A percentile compares a stretch with the other conserved stretches of the same genome.
Evolutionary conservation across 176 grass and related monocot species (phyloP).

Genomic region (Miscanthus lutarioriparius): DNA sequence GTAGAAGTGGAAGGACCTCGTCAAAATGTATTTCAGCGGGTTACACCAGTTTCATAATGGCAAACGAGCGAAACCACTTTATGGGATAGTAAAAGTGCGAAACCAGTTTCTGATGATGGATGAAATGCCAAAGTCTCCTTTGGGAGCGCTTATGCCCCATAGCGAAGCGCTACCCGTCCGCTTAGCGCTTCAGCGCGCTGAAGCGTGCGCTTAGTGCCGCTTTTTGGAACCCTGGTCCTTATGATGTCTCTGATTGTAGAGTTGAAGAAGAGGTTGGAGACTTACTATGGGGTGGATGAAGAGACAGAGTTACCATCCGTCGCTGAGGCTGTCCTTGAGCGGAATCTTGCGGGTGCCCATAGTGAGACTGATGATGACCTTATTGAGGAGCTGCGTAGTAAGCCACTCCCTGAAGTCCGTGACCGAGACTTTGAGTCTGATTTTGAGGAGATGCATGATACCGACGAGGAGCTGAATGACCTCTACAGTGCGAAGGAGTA

Average conservation of each 20-base stretch:
- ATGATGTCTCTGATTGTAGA: slow-evolving; percentile 43
- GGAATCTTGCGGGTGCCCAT: slow-evolving; percentile 47
- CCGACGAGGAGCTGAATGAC: slow-evolving; percentile 73
- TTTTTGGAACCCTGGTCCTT: too few relatives aligned
- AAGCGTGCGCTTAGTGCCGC: too few relatives aligned
- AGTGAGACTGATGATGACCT: slow-evolving; percentile 63
- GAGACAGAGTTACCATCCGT: slow-evolving; percentile 48
- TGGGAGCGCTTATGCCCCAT: too few relatives aligned
- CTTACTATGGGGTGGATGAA: slow-evolving; percentile 48
- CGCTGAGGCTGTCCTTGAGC: slow-evolving; percentile 44
- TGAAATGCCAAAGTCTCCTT: too few relatives aligned
- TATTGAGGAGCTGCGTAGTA: slow-evolving; percentile 52
- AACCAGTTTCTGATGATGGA: too few relatives aligned
- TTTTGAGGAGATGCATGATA: slow-evolving; percentile 60
- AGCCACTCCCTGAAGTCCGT: slow-evolving; percentile 40
- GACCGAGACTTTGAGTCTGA: slow-evolving; percentile 63
- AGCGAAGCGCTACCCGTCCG: too few relatives aligned
- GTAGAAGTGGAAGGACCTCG: too few relatives aligned
- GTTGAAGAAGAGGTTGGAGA: slow-evolving; percentile 53
- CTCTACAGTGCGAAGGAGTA: slow-evolving; percentile 79
- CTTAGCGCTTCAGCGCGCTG: too few relatives aligned
- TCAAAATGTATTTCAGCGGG: too few relatives aligned
- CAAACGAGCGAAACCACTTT: too few relatives aligned
- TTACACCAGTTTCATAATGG: too few relatives aligned
- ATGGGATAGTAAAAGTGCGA: too few relatives aligned